Percentiles rank a stretch among this genome's conserved stretches.
These are phyloP conservation scores for Paramarasmius palmivorus DNA, from an alignment of 1,284 basidiomycete genomes.

Conservation along the genomic window DNA sequence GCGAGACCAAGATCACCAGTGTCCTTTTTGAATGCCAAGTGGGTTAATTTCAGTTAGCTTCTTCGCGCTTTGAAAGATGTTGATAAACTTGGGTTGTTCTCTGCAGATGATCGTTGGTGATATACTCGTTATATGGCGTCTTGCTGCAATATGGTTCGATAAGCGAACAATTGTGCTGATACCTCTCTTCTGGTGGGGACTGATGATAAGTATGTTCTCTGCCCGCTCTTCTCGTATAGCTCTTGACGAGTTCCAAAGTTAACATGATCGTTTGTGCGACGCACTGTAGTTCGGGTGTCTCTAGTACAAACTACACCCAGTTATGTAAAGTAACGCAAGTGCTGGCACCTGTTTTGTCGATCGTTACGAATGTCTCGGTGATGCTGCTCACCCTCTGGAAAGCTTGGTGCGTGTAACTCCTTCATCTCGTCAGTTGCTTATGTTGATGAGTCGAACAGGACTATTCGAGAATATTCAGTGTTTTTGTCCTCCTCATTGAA, in stretches of 20 bases:
- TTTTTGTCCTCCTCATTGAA: slow-evolving; percentile 9
- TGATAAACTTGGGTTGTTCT: neutral
- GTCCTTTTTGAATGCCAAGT: slow-evolving; percentile 9
- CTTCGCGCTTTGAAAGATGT: neutral
- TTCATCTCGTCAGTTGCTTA: neutral
- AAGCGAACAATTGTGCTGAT: slow-evolving; percentile 1
- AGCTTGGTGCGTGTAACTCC: neutral
- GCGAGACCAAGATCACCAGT: slow-evolving; percentile 6
- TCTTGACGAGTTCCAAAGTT: neutral
- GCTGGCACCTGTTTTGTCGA: slow-evolving; percentile 4
- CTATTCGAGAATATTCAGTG: slow-evolving; percentile 5
- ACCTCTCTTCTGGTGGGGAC: slow-evolving; percentile 8
- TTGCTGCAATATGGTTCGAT: slow-evolving; percentile 7
- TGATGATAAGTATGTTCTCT: slow-evolving; percentile 6
- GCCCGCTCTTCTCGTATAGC: neutral
- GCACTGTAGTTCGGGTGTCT: slow-evolving; percentile 6
- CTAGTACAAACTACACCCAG: slow-evolving; percentile 8
- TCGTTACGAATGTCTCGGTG: slow-evolving; percentile 7
- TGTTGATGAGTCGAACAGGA: neutral
- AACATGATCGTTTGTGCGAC: slow-evolving; percentile 7
- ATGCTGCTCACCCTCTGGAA: slow-evolving; percentile 11
- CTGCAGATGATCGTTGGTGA: slow-evolving; percentile 8
- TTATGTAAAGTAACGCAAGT: slow-evolving; percentile 8
- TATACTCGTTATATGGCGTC: slow-evolving; percentile 8
- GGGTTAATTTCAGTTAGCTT: neutral